These are phyloP conservation scores for Akanthomyces uredinophilus DNA, from an alignment of 2,329 filamentous ascomycete genomes.

Conservation along the genomic window DNA sequence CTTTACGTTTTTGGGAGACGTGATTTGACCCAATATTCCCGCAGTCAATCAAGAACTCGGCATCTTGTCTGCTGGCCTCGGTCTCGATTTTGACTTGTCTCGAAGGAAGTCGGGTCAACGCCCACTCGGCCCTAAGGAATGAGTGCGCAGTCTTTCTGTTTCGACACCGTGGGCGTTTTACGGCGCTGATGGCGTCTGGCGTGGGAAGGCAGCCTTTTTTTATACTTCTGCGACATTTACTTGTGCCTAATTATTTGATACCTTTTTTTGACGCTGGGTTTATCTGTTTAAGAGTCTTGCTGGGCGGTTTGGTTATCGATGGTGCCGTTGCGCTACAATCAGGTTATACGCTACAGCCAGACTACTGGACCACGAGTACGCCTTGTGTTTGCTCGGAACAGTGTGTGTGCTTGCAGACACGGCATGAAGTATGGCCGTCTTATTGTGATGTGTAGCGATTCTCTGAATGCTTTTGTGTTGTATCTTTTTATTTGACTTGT, in stretches of 20 bases:
- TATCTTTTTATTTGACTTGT: not conserved
- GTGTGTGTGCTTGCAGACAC: not conserved
- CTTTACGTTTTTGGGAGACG: not conserved
- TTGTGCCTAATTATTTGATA: constrained; percentile 12
- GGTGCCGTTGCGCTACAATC: too few relatives aligned
- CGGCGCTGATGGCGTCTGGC: constrained; percentile 13
- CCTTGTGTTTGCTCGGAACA: not conserved
- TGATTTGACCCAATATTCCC: not conserved
- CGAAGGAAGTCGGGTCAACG: not conserved
- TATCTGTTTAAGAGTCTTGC: constrained; percentile 3
- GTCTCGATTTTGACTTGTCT: not conserved
- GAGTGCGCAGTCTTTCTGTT: constrained; percentile 5
- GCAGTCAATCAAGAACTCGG: not conserved
- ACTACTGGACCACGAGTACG: not conserved
- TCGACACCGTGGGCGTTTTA: constrained; percentile 1
- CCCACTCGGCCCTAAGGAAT: not conserved
- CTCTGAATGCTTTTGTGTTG: not conserved
- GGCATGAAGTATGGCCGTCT: not conserved
- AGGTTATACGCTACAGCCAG: not conserved
- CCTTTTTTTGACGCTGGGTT: constrained; percentile 9
- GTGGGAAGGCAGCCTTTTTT: constrained; percentile 1
- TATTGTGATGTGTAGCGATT: not conserved
- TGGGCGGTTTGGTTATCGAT: constrained; percentile 1
- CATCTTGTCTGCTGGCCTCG: not conserved
- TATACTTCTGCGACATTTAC: constrained; percentile 4